Evolutionary conservation across 2,329 filamentous ascomycete species (phyloP).

Genomic region (Karstenula rhodostoma): DNA sequence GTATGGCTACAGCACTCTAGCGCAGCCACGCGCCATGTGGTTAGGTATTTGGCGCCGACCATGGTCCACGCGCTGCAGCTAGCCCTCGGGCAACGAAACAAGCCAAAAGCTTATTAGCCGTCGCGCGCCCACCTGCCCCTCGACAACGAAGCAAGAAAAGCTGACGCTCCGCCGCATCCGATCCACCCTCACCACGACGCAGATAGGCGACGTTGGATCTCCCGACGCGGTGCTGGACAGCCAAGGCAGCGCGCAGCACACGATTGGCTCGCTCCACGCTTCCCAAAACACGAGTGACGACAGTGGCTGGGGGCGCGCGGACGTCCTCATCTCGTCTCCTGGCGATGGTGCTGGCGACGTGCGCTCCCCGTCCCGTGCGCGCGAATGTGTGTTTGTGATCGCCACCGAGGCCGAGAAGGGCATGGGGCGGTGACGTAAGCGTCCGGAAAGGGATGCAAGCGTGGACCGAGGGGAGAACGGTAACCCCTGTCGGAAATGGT

Average conservation of each 20-base stretch:
- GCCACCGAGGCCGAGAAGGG: slow-evolving; percentile 1
- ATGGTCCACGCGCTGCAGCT: background rate
- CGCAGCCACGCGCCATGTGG: background rate
- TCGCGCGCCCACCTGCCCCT: background rate
- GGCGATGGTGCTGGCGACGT: slow-evolving; percentile 14
- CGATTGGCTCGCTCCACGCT: background rate
- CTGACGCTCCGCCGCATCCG: background rate
- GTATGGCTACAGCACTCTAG: background rate
- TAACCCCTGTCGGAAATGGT: slow-evolving; percentile 3
- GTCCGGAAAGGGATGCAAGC: background rate
- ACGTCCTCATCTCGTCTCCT: slow-evolving; percentile 25
- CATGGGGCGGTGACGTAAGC: slow-evolving; percentile 6
- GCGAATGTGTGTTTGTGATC: background rate
- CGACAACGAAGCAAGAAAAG: background rate
- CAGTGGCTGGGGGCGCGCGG: background rate
- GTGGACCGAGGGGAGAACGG: background rate
- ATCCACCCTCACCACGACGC: background rate
- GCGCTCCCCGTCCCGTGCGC: background rate
- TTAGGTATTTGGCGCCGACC: background rate
- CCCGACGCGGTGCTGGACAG: background rate
- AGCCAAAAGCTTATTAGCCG: background rate
- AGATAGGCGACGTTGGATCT: background rate
- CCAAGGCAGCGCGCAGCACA: background rate
- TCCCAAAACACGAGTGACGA: slow-evolving; percentile 18
- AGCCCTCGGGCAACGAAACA: background rate